A percentile compares a stretch with the other conserved stretches of the same genome.
Conservation (phyloP, 2,329 filamentous ascomycete genomes). For the Ceratocystis alfenasii region DNA sequence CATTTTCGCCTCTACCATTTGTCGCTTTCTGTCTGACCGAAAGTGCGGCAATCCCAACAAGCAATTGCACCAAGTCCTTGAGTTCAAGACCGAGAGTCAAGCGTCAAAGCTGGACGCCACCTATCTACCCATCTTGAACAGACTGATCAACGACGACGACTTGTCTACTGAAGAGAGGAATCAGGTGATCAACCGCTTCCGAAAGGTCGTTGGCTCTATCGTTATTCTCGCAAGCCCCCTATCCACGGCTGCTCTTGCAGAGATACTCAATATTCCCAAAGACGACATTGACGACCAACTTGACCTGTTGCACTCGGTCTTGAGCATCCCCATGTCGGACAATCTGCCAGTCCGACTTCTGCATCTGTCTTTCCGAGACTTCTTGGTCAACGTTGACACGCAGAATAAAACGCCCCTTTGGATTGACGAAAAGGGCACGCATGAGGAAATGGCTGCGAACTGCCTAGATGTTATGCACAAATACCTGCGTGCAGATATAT, state of each 20-base stretch:
- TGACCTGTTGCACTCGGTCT: background rate
- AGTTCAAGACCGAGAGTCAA: background rate
- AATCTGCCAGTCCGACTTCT: background rate
- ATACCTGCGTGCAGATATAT: background rate
- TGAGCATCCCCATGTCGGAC: background rate
- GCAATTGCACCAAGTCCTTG: background rate
- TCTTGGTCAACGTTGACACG: background rate
- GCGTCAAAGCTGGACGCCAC: background rate
- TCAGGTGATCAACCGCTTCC: background rate
- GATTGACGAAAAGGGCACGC: background rate
- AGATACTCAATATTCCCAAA: background rate
- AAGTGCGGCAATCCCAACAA: background rate
- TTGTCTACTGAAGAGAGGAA: background rate
- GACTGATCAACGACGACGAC: background rate
- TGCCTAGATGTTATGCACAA: background rate
- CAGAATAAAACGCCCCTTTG: background rate
- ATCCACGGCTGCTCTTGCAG: background rate
- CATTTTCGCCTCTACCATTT: background rate
- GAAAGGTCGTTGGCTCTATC: background rate
- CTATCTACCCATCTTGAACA: background rate
- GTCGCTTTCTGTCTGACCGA: background rate
- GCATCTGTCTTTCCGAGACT: conserved; percentile 1
- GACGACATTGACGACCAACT: background rate
- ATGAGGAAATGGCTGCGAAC: background rate
- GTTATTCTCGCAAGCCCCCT: background rate